These are phyloP conservation scores for Diaporthe sp. DNA, from an alignment of 2,329 filamentous ascomycete genomes.

Conservation along the genomic window DNA sequence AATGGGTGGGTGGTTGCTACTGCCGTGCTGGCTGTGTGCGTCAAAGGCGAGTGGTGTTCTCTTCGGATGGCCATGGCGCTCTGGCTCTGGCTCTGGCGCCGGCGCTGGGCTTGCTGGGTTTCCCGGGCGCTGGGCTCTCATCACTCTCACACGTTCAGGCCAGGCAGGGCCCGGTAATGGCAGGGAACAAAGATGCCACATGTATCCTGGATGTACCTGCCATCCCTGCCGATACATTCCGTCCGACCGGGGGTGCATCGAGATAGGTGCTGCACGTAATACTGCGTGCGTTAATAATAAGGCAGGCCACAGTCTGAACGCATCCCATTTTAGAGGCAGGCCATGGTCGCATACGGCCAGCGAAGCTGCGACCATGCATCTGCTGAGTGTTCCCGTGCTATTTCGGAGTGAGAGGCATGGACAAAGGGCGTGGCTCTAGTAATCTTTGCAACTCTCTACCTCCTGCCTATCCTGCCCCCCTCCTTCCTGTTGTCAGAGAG, in stretches of 20 bases:
- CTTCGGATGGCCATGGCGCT: slow-evolving; percentile 25
- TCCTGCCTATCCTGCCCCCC: neutral
- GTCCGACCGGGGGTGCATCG: slow-evolving; percentile 11
- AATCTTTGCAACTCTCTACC: neutral
- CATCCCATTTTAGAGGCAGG: slow-evolving; percentile 19
- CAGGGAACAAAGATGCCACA: slow-evolving; percentile 32
- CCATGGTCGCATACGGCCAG: slow-evolving; percentile 2
- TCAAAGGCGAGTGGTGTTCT: slow-evolving; percentile 15
- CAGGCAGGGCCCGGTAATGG: slow-evolving; percentile 3
- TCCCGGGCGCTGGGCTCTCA: slow-evolving; percentile 28
- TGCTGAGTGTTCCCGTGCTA: slow-evolving; percentile 13
- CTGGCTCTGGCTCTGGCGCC: slow-evolving; percentile 18
- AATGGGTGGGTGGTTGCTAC: neutral
- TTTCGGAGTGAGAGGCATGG: neutral
- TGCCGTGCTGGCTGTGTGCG: slow-evolving; percentile 22
- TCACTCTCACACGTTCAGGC: slow-evolving; percentile 19
- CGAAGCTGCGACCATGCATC: slow-evolving; percentile 2
- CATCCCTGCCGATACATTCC: slow-evolving; percentile 36
- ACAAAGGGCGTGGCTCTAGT: slow-evolving; percentile 20
- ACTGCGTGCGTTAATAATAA: neutral
- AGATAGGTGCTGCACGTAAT: slow-evolving; percentile 25
- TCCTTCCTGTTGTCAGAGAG: neutral
- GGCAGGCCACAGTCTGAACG: slow-evolving; percentile 13
- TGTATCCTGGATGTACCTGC: slow-evolving; percentile 35
- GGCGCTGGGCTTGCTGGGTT: slow-evolving; percentile 4